A percentile compares a stretch with the other conserved stretches of the same genome.
Evolutionary conservation across 1,284 basidiomycete genomes (phyloP).

Genomic region (Testicularia cyperi): DNA sequence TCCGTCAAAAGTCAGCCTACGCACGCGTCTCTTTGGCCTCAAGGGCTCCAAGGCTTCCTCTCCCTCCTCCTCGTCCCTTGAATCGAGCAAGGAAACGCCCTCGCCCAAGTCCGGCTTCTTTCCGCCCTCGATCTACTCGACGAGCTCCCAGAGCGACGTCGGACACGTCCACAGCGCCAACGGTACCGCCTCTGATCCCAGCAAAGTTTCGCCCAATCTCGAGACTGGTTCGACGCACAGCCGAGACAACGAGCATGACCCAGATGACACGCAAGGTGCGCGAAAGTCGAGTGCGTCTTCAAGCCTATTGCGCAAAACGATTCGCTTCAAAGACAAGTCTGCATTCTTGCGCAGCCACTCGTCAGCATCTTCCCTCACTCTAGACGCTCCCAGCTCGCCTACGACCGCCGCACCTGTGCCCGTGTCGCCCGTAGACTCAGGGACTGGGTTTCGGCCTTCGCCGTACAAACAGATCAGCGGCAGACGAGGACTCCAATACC

Average conservation of each 20-base stretch:
- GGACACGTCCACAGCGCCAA: conserved; percentile 1
- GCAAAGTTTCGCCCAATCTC: conserved; percentile 2
- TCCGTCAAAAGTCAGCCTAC: conserved; percentile 23
- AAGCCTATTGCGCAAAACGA: conserved; percentile 27
- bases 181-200: conserved; percentile 1
- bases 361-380: conserved; percentile 8
- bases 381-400: conserved; percentile 13
- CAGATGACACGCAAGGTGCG: not conserved
- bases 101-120: conserved; percentile 18
- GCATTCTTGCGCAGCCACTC: conserved; percentile 19
- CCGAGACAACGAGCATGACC: conserved; percentile 6
- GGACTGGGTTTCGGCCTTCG: conserved; percentile 2
- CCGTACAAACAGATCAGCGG: conserved; percentile 32
- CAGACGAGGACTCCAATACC: conserved; percentile 16
- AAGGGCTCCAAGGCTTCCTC: conserved; percentile 11
- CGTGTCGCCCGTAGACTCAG: conserved; percentile 18
- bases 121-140: conserved; percentile 14
- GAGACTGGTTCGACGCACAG: conserved; percentile 2
- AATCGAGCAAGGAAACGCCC: conserved; percentile 12
- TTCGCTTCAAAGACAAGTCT: conserved; percentile 33
- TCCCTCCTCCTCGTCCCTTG: conserved; percentile 6
- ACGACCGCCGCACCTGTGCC: conserved; percentile 11
- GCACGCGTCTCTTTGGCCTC: conserved; percentile 29
- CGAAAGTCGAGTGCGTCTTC: conserved; percentile 22
- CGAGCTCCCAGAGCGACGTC: conserved; percentile 17